Conservation (phyloP, 371 early-diverging fungal genomes). For the Globomyces sp. region DNA sequence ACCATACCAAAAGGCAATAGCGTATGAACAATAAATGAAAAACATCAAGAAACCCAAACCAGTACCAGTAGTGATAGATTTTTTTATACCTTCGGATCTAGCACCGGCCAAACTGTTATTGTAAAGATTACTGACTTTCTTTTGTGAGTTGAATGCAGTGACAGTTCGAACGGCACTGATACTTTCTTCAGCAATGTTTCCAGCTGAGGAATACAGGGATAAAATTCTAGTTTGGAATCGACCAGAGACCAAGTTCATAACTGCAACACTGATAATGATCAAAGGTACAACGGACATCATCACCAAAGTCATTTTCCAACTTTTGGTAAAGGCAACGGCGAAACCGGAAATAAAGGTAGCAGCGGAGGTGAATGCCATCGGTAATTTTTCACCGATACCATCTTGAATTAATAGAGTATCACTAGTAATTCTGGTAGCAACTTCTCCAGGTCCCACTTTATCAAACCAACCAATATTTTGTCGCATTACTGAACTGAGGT, state of each 20-base stretch:
- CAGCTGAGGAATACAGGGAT: constrained; percentile 29
- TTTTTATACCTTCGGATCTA: constrained; percentile 23
- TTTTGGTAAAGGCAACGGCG: constrained; percentile 30
- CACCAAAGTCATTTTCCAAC: constrained; percentile 29
- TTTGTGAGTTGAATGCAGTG: constrained; percentile 36
- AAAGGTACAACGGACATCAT: constrained; percentile 32
- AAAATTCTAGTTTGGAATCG: constrained; percentile 21
- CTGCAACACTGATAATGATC: constrained; percentile 24
- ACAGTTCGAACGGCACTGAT: constrained; percentile 35
- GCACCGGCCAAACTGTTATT: constrained; percentile 26
- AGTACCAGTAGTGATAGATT: constrained; percentile 23
- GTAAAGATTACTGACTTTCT: constrained; percentile 24
- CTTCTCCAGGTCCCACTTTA: constrained; percentile 53
- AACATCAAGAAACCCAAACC: constrained; percentile 27
- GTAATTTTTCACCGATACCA: constrained; percentile 36
- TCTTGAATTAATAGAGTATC: constrained; percentile 25
- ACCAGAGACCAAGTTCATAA: constrained; percentile 22
- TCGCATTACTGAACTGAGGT: constrained; percentile 54
- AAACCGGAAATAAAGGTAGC: constrained; percentile 35
- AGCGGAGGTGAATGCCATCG: constrained; percentile 23
- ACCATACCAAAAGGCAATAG: constrained; percentile 38
- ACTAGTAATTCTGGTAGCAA: constrained; percentile 7
- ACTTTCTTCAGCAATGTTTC: constrained; percentile 38
- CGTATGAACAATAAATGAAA: constrained; percentile 33
- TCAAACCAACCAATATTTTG: constrained; percentile 95